Percentiles rank a stretch among this genome's conserved stretches.
These are phyloP conservation scores for Leishmania tropica DNA, from an alignment of 208 protist genomes.

Conservation along the genomic window DNA sequence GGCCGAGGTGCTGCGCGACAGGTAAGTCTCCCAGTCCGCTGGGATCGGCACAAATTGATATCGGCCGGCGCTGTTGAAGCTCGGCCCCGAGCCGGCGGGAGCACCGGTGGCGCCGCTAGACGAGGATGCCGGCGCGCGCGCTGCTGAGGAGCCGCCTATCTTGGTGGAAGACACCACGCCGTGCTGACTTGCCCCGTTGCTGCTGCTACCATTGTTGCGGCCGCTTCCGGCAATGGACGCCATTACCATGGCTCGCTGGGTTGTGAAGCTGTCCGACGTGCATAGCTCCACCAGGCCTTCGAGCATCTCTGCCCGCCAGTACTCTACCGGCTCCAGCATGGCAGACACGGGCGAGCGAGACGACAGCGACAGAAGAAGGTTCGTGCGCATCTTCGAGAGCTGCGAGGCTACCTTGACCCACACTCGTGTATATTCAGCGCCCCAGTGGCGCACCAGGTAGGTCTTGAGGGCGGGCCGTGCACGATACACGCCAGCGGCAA, in stretches of 20 bases:
- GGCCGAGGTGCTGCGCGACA: slow-evolving; percentile 45
- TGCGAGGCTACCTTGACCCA: slow-evolving; percentile 48
- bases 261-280: slow-evolving; percentile 70
- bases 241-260: slow-evolving; percentile 43
- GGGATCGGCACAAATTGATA: slow-evolving; percentile 67
- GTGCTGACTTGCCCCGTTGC: background rate
- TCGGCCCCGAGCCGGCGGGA: background rate
- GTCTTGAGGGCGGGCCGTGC: slow-evolving; percentile 50
- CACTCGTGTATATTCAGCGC: slow-evolving; percentile 36
- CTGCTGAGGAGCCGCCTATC: background rate
- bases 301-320: slow-evolving; percentile 69
- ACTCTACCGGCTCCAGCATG: slow-evolving; percentile 38
- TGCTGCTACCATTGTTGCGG: background rate
- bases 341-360: slow-evolving; percentile 33
- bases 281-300: slow-evolving; percentile 72
- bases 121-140: background rate
- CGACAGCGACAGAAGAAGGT: slow-evolving; percentile 38
- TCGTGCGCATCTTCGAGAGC: slow-evolving; percentile 39
- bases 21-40: slow-evolving; percentile 62
- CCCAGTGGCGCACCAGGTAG: slow-evolving; percentile 34
- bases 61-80: slow-evolving; percentile 2
- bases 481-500: slow-evolving; percentile 50
- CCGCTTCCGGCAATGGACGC: slow-evolving; percentile 6
- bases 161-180: background rate
- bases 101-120: background rate